phyloP scores from a whole-genome alignment of 2,329 filamentous ascomycete genomes.

The Colletotrichum phormii region DNA sequence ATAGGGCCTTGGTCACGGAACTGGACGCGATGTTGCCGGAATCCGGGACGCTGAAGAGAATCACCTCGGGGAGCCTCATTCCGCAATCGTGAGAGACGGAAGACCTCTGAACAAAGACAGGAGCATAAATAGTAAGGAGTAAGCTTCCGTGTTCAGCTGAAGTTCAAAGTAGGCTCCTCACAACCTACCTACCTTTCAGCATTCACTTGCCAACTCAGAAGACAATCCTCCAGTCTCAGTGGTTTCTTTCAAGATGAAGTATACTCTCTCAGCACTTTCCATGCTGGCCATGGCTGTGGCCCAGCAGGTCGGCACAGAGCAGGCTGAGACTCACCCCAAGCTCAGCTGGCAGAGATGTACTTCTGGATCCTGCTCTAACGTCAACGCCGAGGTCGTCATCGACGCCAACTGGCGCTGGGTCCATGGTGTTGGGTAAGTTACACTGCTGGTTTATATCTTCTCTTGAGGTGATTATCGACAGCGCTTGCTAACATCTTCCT shows the following conservation, averaged over 20 bases:
- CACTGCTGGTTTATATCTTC: too few relatives aligned
- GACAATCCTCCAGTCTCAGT: not conserved
- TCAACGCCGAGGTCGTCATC: conserved; percentile 55
- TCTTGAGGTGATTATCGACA: too few relatives aligned
- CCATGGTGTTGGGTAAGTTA: conserved; percentile 45
- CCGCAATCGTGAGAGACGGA: not conserved
- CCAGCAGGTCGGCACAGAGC: conserved; percentile 41
- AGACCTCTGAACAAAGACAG: not conserved
- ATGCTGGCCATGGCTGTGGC: conserved; percentile 39
- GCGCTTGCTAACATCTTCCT: not conserved
- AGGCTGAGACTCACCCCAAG: conserved; percentile 42
- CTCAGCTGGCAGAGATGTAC: conserved; percentile 43
- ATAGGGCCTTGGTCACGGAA: not conserved
- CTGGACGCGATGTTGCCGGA: conserved; percentile 1
- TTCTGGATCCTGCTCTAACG: conserved; percentile 48
- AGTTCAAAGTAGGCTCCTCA: not conserved
- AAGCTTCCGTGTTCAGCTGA: not conserved
- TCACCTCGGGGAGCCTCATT: conserved; percentile 25
- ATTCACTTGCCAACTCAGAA: not conserved
- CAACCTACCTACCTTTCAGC: not conserved
- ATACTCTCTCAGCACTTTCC: conserved; percentile 34
- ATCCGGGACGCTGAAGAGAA: not conserved
- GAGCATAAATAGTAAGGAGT: conserved; percentile 16
- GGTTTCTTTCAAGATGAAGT: conserved; percentile 31
- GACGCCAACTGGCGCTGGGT: conserved; percentile 64